phyloP scores from a whole-genome alignment of 2,329 filamentous ascomycete genomes.

The Aspergillus hiratsukae region DNA sequence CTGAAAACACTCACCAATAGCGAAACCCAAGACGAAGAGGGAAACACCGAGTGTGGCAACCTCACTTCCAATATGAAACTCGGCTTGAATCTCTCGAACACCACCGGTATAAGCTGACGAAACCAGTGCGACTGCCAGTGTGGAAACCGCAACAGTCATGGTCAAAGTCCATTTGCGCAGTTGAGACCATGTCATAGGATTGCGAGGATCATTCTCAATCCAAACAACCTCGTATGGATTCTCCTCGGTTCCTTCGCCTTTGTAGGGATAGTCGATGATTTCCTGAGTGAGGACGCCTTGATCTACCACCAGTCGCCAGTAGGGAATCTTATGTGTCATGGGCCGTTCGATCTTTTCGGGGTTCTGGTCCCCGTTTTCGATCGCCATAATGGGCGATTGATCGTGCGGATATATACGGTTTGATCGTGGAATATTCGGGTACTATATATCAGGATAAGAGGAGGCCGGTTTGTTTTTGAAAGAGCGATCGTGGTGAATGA shows the following conservation, averaged over 20 bases:
- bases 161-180: slow-evolving; percentile 41
- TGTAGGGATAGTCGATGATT: slow-evolving; percentile 54
- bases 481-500: background rate
- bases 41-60: slow-evolving; percentile 41
- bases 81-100: slow-evolving; percentile 28
- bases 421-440: background rate
- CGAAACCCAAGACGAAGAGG: slow-evolving; percentile 45
- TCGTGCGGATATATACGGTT: background rate
- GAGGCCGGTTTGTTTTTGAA: background rate
- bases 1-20: slow-evolving; percentile 26
- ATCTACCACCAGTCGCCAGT: slow-evolving; percentile 54
- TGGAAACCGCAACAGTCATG: slow-evolving; percentile 34
- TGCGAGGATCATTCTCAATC: slow-evolving; percentile 58
- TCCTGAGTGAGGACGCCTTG: slow-evolving; percentile 55
- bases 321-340: slow-evolving; percentile 18
- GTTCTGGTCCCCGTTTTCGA: slow-evolving; percentile 15
- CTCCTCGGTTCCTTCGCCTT: slow-evolving; percentile 59
- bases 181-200: slow-evolving; percentile 35
- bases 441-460: background rate
- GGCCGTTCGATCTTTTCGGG: slow-evolving; percentile 25
- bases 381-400: slow-evolving; percentile 20
- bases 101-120: slow-evolving; percentile 43
- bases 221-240: slow-evolving; percentile 67
- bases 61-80: slow-evolving; percentile 35
- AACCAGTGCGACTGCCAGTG: slow-evolving; percentile 40